Base-by-base conservation (phyloP, 257 asterid genomes). In the Fraxinus excelsior region DNA sequence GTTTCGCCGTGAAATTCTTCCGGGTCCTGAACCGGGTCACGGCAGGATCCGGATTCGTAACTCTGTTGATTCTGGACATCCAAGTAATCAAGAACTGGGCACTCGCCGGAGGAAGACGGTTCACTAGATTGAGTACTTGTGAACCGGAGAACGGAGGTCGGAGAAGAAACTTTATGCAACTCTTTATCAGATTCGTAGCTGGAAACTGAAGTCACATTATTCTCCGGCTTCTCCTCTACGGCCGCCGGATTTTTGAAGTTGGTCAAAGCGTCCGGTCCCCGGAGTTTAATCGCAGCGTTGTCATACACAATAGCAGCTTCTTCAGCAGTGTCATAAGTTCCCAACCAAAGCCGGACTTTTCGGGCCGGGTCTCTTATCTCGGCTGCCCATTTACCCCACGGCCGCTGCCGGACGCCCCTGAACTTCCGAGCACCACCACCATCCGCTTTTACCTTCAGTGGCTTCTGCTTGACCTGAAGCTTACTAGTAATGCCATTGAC, bases 361-460 rank as follows among this genome's bases (percentile, higher is more conserved):
- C 84, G 70, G 21, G 79, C 64, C 0, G 90, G 90, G 84, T 87
- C 90, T 74, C 90, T 76, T 35, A 87, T 87, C 81, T 87, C 90
- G 0, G 88, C 88, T 0, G 90, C 90, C 88, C 88, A 87, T 78
- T 84, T 87, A 0, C 90, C 90, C 90, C 90, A 87, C 0, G 88
- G 88, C 64, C 90, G 53, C 68, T 87, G 90, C 42, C 90, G 77
- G 8, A 87, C 90, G 0, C 90, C 90, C 4, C 90, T 81, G 60
- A 82, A 87, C 81, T 87, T 87, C 71, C 82, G 49, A 2, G 71
- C 86, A 0, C 67, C 46, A 0, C 71, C 76, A 28, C 19, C 64
- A 1, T 75, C 44, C n/a, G 66, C 73, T 9, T 19, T 71, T 67
- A 16, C 72, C 66, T 80, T 80, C 76, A 38, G 28, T 2, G 26